Conservation (phyloP, 768 basidiomycete species). For the Coprinopsis sp. region DNA sequence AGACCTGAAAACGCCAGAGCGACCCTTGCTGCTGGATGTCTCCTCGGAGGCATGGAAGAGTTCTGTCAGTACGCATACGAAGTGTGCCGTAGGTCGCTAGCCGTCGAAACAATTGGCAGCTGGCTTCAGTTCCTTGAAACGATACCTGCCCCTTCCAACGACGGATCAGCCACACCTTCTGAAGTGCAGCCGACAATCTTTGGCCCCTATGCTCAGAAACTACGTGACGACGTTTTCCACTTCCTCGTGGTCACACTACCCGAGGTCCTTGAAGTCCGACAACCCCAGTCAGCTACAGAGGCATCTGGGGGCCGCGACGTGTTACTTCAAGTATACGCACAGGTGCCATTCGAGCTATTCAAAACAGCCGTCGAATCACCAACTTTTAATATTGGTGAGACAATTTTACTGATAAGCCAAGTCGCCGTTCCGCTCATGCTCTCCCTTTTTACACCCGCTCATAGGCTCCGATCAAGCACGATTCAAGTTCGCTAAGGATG, state of each 20-base stretch:
- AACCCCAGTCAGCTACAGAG: conserved; percentile 25
- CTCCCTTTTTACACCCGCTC: neutral
- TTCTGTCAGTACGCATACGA: conserved; percentile 76
- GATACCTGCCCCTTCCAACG: conserved; percentile 40
- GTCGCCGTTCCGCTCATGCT: neutral
- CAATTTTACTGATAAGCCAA: conserved; percentile 13
- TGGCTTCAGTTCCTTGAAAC: conserved; percentile 77
- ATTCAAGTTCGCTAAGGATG: conserved; percentile 91
- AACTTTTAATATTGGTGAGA: conserved; percentile 76
- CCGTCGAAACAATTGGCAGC: conserved; percentile 63
- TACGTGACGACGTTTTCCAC: conserved; percentile 74
- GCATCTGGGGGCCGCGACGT: conserved; percentile 52
- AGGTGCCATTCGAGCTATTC: conserved; percentile 84
- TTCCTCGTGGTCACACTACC: conserved; percentile 76
- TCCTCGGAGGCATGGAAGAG: conserved; percentile 86
- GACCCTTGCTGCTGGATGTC: conserved; percentile 79
- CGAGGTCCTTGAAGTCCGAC: conserved; percentile 51
- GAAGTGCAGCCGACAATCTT: conserved; percentile 53
- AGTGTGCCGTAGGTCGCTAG: conserved; percentile 71
- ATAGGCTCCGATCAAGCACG: conserved; percentile 78
- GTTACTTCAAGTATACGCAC: conserved; percentile 68
- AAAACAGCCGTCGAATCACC: conserved; percentile 78
- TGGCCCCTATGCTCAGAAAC: conserved; percentile 69
- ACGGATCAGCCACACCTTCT: conserved; percentile 50
- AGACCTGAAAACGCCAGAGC: conserved; percentile 77